Percentiles rank a stretch among this genome's conserved stretches.
Evolutionary conservation across 345 rosid genomes (phyloP).

Genomic region (Gossypium mustelinum): DNA sequence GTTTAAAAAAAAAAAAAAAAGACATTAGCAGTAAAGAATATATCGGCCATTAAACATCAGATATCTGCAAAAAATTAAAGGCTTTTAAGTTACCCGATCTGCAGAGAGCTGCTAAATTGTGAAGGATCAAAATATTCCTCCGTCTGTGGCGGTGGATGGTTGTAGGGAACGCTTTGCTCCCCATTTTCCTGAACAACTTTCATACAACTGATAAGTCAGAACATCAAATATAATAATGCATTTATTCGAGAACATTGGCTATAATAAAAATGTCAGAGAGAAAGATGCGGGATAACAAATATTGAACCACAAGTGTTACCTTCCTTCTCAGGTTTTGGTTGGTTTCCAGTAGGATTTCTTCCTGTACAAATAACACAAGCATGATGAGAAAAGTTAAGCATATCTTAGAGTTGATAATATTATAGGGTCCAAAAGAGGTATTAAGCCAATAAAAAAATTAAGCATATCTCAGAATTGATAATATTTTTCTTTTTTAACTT

Average conservation of each 20-base stretch:
- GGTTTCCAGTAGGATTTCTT: not conserved
- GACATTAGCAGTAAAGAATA: not conserved
- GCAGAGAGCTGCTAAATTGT: slow-evolving; percentile 29
- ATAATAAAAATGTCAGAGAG: not conserved
- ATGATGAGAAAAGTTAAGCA: not conserved
- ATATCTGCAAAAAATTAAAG: not conserved
- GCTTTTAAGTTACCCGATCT: slow-evolving; percentile 24
- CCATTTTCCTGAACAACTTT: not conserved
- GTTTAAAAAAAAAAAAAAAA: not conserved
- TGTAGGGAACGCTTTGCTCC: not conserved
- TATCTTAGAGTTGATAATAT: not conserved
- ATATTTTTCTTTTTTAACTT: too few species aligned
- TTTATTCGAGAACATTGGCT: too few species aligned
- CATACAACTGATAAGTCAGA: not conserved
- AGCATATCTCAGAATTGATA: too few species aligned
- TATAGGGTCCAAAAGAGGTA: too few species aligned
- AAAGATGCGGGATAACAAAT: too few species aligned
- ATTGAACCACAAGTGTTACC: not conserved
- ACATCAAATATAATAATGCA: too few species aligned
- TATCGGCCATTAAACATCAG: not conserved
- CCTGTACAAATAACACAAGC: not conserved
- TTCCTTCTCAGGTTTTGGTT: not conserved
- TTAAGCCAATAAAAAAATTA: too few species aligned
- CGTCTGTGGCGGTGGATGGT: not conserved
- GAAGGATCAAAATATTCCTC: slow-evolving; percentile 28